Evolutionary conservation across 768 basidiomycete genomes (phyloP), one percentile per base, ranked within the genome.

Genomic region (Leucocoprinus birnbaumii): DNA sequence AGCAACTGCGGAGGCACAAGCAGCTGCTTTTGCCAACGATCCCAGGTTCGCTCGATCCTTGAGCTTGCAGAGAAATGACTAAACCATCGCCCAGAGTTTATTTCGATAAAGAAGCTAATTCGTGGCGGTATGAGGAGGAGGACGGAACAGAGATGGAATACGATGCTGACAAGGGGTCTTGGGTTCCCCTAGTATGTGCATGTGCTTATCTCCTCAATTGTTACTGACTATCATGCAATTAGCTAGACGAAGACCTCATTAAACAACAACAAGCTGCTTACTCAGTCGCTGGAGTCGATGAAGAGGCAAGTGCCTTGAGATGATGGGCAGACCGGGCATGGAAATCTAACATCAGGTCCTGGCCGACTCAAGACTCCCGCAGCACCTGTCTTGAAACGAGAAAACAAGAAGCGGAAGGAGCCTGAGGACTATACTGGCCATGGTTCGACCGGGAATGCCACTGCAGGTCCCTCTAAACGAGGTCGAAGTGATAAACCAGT

Each of bases 191-290:
- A 67, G 95, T 98, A 65, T 69, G 89, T 78, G 27, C 27, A 42
- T 26, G 53, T 10, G n/a, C 22, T n/a, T 11, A 16, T 11, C n/a
- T 35, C 42, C 26, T 25, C 42, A 26, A 34, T 44, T 44, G 26
- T 34, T 58, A 40, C 50, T 59, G 18, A 26, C 19, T 5, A 44
- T 5, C 5, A 55, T 60, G 45, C 26, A 59, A 21, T 18, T 63
- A 96, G 94, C 76, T 96, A 31, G 91, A 94, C 60, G 93, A 96
- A 59, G 92, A 95, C 51, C 74, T 91, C 11, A 61, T 96, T 55
- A 86, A 85, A 65, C 86, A 85, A 21, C 96, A 99, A 67, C 97
- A 98, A 74, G 94, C 93, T 0, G 95, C 94, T 1, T 99, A 99
- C 70, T 88, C 93, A 0, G 78, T 99, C 1, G 78, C 77, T 13